phyloP scores from a whole-genome alignment of 306 rosid genomes.

The Corylus americana region DNA sequence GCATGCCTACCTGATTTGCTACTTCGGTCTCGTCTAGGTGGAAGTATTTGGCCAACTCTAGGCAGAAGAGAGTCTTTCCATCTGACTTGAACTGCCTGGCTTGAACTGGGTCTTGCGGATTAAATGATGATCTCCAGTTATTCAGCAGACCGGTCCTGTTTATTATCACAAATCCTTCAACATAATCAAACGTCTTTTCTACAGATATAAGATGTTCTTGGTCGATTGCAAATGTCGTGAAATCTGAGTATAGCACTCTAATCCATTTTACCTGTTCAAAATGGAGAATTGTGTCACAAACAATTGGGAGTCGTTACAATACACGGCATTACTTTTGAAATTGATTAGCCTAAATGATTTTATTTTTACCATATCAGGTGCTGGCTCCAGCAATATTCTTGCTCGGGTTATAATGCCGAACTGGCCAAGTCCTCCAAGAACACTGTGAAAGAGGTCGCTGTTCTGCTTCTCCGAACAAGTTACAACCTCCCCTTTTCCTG shows the following conservation, averaged over 20 bases:
- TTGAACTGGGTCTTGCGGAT: constrained; percentile 82
- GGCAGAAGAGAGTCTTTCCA: constrained; percentile 81
- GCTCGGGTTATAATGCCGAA: constrained; percentile 94
- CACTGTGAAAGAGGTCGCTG: constrained; percentile 76
- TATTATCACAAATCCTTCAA: constrained; percentile 92
- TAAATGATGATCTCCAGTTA: constrained; percentile 94
- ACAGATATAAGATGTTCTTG: constrained; percentile 76
- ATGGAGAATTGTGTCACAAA: not conserved
- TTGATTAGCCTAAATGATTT: constrained; percentile 8
- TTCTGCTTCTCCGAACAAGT: constrained; percentile 77
- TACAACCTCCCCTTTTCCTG: constrained; percentile 88
- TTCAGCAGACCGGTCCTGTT: constrained; percentile 87
- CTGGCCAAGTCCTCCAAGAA: constrained; percentile 97
- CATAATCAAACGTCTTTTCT: constrained; percentile 63
- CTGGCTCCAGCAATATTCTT: constrained; percentile 75
- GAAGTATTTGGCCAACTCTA: constrained; percentile 87
- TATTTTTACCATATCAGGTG: constrained; percentile 65
- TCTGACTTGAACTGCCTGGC: constrained; percentile 88
- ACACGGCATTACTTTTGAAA: not conserved
- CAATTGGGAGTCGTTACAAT: not conserved
- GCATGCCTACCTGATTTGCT: constrained; percentile 56
- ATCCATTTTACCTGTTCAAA: constrained; percentile 65
- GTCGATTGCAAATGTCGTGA: constrained; percentile 59
- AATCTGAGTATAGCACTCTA: constrained; percentile 68
- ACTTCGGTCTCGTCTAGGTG: constrained; percentile 37